Evolutionary conservation across 108 stramenopile genomes (phyloP), one percentile per base, ranked within the genome.

Genomic region (Phaeodactylum tricornutum): DNA sequence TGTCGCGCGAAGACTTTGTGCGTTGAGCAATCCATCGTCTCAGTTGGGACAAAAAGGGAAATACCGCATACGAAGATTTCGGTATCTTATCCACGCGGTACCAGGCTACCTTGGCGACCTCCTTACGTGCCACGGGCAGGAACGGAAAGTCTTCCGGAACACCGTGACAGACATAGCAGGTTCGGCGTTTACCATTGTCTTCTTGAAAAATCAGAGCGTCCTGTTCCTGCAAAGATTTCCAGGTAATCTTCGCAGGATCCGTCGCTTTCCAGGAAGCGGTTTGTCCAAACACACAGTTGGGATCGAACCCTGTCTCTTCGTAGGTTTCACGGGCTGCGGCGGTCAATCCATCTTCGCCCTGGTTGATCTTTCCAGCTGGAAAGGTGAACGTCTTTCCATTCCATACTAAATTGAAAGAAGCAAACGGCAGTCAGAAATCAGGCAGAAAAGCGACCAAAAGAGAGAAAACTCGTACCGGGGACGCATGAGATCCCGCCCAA

Each of bases 241-340:
- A 80, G 7, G 80, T 66, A 5, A 61, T 26, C 21, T 26, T 55
- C 2, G 3, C 34, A 9, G 26, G 25, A 19, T 43, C 11, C 17
- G 1, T 17, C 16, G 53, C 41, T 0, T 21, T 7, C 57, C 57
- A 61, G 12, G 46, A 43, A 17, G 44, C 66, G 7, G 79, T 69
- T 34, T 69, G 3, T 25, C 74, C 60, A 39, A 58, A 59, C 40
- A 56, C 39, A 19, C 66, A 64, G 35, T 58, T 33, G 2, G 83
- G 80, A 81, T 92, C 90, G 69, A 92, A 92, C 19, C 90, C 90
- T 14, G 90, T 92, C 59, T 92, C 89, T 54, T 92, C 90, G 69
- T 92, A 92, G 16, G 82, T 84, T 57, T 92, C 90, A n/a, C 90
- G 63, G 0, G 73, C 72, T 1, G 77, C 90, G 11, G 81, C 79